Base-by-base conservation (phyloP, 257 asterid genomes). In the Echium plantagineum region DNA sequence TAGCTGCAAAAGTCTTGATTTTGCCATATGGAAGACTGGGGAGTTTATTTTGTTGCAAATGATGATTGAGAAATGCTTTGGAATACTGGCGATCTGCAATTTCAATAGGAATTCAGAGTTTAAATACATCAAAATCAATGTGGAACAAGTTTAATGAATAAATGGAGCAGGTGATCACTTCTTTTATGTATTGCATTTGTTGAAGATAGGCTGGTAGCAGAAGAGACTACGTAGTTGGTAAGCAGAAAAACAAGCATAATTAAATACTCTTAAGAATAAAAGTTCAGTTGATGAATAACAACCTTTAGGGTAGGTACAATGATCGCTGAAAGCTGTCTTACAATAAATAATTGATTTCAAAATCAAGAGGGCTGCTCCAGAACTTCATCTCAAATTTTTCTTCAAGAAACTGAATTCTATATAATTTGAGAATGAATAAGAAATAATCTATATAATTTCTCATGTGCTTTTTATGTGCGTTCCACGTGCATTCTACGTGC, bases 141-240 rank as follows among this genome's bases (percentile, higher is more conserved):
- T 68, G 48, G 19, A 60, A 60, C 26, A 58, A 57, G 21, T 21
- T n/a, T 2, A 19, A 15, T 49, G 48, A 17, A 47, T 31, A 35
- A 55, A 65, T 72, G 90, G 82, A 82, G 74, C 78, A 82, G 94
- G 87, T 85, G 70, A 60, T 69, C 46, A 61, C 21, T 18, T 21
- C 20, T 62, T 49, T 62, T 60, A 69, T 66, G 51, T 70, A 56
- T 42, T 42, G 66, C 63, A 69, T 64, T 69, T 77, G 78, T 70
- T 65, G 70, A 54, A 69, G 17, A 74, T 68, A 70, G 74, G 57
- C 51, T 24, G 20, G 19, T 52, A 38, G 52, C 52, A 52, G 52
- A 12, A 30, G 46, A 63, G 46, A 63, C 9, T 63, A 71, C n/a
- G 52, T 51, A 61, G 68, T 56, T 55, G 30, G 38, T 30, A 7